phyloP scores from a whole-genome alignment of 805 yeast species.

The Starmerella roubikii region DNA sequence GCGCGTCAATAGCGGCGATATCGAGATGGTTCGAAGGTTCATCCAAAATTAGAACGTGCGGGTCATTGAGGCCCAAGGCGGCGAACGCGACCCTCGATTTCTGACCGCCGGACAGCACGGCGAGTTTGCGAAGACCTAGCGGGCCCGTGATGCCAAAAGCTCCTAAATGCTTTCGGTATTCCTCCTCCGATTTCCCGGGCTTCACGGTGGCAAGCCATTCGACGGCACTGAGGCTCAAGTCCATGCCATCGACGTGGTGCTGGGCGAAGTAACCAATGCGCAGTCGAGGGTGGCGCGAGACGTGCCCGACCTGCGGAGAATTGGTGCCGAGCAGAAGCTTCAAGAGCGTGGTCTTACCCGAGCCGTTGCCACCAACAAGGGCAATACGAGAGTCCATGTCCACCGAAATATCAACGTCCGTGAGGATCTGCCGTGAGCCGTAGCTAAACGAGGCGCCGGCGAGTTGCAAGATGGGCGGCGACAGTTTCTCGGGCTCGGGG shows the following conservation, averaged over 20 bases:
- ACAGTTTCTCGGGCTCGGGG: constrained; percentile 86
- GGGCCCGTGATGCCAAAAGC: constrained; percentile 96
- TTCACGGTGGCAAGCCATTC: constrained; percentile 81
- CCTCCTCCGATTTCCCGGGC: constrained; percentile 94
- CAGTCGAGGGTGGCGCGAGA: constrained; percentile 68
- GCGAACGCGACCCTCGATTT: constrained; percentile 98
- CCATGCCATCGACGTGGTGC: constrained; percentile 98
- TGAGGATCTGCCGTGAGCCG: constrained; percentile 43
- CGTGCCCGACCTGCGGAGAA: constrained; percentile 62
- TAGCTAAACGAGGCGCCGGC: constrained; percentile 83
- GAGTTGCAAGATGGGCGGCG: constrained; percentile 87
- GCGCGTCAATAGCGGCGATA: constrained; percentile 94
- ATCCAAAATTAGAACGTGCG: constrained; percentile 84
- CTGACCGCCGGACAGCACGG: constrained; percentile 89
- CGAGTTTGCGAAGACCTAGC: constrained; percentile 81
- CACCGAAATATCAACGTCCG: constrained; percentile 74
- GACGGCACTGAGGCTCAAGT: constrained; percentile 68
- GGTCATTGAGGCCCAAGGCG: constrained; percentile 75
- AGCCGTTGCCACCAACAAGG: constrained; percentile 96
- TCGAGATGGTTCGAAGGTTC: constrained; percentile 98
- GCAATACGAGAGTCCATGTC: constrained; percentile 93
- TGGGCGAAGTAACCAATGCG: constrained; percentile 96
- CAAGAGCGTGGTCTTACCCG: constrained; percentile 93
- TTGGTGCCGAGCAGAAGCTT: constrained; percentile 71
- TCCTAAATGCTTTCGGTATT: constrained; percentile 90